Evolutionary conservation across 2,329 filamentous ascomycete genomes (phyloP), one percentile per base, ranked within the genome.

Genomic region (Gremmenia infestans): DNA sequence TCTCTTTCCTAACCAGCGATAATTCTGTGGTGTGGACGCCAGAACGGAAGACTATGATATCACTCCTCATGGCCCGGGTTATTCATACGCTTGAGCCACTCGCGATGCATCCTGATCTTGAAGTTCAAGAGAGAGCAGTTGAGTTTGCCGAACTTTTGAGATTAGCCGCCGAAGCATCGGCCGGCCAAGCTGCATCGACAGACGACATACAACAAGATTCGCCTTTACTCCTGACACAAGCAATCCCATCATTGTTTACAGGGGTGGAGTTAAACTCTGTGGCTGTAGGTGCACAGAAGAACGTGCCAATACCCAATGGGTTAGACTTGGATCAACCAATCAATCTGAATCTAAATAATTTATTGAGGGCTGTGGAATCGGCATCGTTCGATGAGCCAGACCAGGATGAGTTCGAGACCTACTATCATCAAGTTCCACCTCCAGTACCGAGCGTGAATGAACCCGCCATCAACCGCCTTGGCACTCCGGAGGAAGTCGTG

Each of bases 251-350:
- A 1, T 78, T 99, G 2, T 97, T 97, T 70, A 78, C 81, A 5
- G 91, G 92, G 0, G 85, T 89, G 73, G 92, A 97, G 61, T 78
- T 99, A 37, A 97, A 97, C 63, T 96, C 94, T 0, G 93, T 99
- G 9, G 91, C 94, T 1, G 71, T 76, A 4, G 86, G 83, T 46
- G 93, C 94, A 3, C 91, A 97, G 69, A 82, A 80, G 51, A 96
- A 96, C 66, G 92, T 99, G 1, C 90, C 92, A 1, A 67, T 89
- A 15, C 91, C 91, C 0, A 77, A 82, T 6, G 85, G 82, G 2
- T 76, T 99, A 5, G 87, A 94, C 67, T 78, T 97, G 5, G 87
- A 96, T 65, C 81, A 85, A 50, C 85, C 89, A 1, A 93, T 99
- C 61, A 94, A 96, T 67, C 73, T 82, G 6, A 85, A 89, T 64